phyloP scores from a whole-genome alignment of 2,329 filamentous ascomycete species.

The Acephala macrosclerotiorum region DNA sequence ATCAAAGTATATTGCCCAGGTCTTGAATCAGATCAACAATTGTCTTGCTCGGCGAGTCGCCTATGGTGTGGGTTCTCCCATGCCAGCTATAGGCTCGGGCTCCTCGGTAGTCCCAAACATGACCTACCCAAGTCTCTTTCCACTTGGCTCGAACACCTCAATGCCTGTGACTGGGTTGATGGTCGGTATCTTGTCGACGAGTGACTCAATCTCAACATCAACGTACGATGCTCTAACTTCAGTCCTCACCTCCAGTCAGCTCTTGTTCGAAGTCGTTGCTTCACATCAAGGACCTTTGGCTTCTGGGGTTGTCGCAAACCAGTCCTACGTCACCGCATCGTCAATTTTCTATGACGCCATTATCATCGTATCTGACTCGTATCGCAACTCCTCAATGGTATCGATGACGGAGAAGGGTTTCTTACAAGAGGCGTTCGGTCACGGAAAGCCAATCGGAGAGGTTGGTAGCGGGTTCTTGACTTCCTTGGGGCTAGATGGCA shows the following conservation, averaged over 20 bases:
- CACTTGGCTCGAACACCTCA: slow-evolving; percentile 49
- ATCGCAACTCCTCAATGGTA: background rate
- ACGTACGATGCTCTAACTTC: slow-evolving; percentile 57
- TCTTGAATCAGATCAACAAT: slow-evolving; percentile 17
- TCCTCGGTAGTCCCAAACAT: slow-evolving; percentile 48
- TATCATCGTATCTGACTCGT: slow-evolving; percentile 49
- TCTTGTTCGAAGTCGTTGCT: slow-evolving; percentile 65
- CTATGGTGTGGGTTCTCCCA: slow-evolving; percentile 7
- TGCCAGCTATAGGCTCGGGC: slow-evolving; percentile 63
- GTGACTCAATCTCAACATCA: slow-evolving; percentile 51
- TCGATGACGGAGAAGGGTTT: slow-evolving; percentile 7
- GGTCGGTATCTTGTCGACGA: slow-evolving; percentile 66
- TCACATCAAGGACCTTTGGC: slow-evolving; percentile 55
- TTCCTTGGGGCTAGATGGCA: slow-evolving; percentile 2
- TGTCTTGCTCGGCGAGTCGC: slow-evolving; percentile 18
- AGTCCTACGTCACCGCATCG: slow-evolving; percentile 69
- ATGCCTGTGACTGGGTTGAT: slow-evolving; percentile 58
- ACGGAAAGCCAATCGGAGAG: slow-evolving; percentile 15
- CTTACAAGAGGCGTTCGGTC: slow-evolving; percentile 13
- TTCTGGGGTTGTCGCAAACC: slow-evolving; percentile 55
- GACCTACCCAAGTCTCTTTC: slow-evolving; percentile 56
- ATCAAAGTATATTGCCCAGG: slow-evolving; percentile 5
- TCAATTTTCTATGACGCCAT: slow-evolving; percentile 67
- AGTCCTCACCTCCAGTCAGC: slow-evolving; percentile 55
- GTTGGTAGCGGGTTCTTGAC: slow-evolving; percentile 13